These are phyloP conservation scores for Cercospora brassicicola DNA, from an alignment of 2,329 filamentous ascomycete genomes.

Conservation along the genomic window DNA sequence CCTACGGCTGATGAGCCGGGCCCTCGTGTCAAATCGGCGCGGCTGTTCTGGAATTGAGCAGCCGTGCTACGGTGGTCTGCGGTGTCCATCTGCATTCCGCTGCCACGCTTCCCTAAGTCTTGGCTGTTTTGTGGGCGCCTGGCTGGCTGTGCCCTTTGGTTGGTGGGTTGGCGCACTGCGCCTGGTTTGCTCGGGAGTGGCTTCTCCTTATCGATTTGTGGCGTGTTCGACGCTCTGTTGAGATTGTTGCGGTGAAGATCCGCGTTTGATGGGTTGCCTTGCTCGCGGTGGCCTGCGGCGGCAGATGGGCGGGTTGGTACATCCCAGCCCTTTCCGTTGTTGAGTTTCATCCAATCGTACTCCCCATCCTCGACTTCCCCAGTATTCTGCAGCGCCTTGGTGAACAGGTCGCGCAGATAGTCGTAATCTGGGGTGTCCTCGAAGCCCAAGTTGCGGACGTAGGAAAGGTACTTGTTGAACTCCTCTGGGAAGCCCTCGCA, in stretches of 20 bases:
- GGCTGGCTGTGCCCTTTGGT: constrained; percentile 54
- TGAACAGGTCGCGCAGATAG: constrained; percentile 93
- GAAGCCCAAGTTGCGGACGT: constrained; percentile 96
- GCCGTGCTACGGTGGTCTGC: constrained; percentile 76
- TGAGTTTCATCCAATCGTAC: constrained; percentile 99
- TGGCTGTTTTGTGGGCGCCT: constrained; percentile 37
- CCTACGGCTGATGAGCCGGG: constrained; percentile 18
- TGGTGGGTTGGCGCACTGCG: constrained; percentile 67
- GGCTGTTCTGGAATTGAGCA: constrained; percentile 95
- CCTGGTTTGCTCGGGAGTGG: constrained; percentile 58
- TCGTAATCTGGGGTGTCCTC: constrained; percentile 99
- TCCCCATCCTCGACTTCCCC: constrained; percentile 96
- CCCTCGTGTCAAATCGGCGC: constrained; percentile 53
- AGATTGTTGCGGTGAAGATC: constrained; percentile 62
- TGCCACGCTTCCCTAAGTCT: constrained; percentile 65
- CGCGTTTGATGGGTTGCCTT: constrained; percentile 76
- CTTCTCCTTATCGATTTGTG: constrained; percentile 35
- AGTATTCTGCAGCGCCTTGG: constrained; percentile 88
- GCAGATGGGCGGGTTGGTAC: constrained; percentile 67
- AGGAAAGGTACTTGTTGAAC: constrained; percentile 95
- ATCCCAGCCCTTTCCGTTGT: constrained; percentile 90
- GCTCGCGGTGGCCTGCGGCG: constrained; percentile 73
- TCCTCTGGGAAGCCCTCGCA: constrained; percentile 97
- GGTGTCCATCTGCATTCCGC: constrained; percentile 77
- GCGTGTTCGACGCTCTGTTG: constrained; percentile 64